Evolutionary conservation across 768 basidiomycete species (phyloP).

Genomic region (Rickenella mellea): DNA sequence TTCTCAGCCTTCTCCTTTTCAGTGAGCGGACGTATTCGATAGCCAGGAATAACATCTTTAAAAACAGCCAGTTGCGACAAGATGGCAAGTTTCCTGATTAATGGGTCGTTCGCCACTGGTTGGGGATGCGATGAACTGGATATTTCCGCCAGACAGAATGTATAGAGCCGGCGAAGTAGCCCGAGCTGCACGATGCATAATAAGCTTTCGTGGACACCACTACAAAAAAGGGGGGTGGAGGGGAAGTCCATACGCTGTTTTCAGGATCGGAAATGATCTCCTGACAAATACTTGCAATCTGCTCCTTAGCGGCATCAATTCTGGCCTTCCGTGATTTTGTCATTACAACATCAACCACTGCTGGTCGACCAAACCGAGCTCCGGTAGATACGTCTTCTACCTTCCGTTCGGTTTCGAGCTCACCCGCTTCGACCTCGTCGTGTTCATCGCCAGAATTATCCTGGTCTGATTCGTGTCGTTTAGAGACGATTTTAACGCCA

Average conservation of each 20-base stretch:
- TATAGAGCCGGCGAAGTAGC: conserved; percentile 78
- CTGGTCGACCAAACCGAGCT: conserved; percentile 78
- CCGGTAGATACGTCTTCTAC: conserved; percentile 75
- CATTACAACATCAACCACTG: conserved; percentile 62
- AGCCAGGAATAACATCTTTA: conserved; percentile 93
- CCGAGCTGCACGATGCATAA: conserved; percentile 49
- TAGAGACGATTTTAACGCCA: conserved; percentile 24
- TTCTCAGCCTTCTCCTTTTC: conserved; percentile 89
- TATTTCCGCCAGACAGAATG: conserved; percentile 76
- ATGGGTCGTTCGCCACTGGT: conserved; percentile 65
- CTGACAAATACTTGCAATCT: conserved; percentile 88
- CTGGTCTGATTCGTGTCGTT: conserved; percentile 18
- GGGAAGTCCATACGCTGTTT: conserved; percentile 59
- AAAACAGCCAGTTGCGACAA: conserved; percentile 89
- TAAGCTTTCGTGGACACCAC: too few relatives aligned
- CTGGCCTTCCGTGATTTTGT: conserved; percentile 56
- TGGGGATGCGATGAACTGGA: conserved; percentile 58
- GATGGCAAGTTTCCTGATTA: conserved; percentile 82
- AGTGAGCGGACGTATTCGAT: conserved; percentile 85
- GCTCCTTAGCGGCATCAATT: conserved; percentile 79
- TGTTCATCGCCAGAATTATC: too few relatives aligned
- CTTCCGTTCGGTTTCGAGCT: conserved; percentile 15
- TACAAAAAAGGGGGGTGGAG: conserved; percentile 6
- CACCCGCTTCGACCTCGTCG: conserved; percentile 25
- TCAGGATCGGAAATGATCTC: conserved; percentile 94